Evolutionary conservation across 2,329 filamentous ascomycete genomes (phyloP).

Genomic region (Arthrobotrys entomopaga): DNA sequence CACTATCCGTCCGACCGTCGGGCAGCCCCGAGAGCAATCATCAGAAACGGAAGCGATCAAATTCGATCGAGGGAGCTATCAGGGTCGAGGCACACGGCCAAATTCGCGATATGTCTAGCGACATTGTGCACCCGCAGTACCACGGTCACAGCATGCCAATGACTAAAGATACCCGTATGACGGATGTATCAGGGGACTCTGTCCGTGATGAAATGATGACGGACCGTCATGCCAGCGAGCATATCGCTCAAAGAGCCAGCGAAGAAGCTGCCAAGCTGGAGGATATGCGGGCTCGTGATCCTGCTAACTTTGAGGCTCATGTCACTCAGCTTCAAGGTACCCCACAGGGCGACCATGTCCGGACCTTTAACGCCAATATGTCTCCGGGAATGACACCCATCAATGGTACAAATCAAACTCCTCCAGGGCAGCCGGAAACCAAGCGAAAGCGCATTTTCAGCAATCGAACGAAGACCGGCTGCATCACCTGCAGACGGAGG

Average conservation of each 20-base stretch:
- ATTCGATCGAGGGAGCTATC: constrained; percentile 32
- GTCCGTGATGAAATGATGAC: constrained; percentile 40
- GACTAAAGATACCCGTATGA: constrained; percentile 52
- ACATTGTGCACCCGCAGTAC: constrained; percentile 52
- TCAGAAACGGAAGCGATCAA: constrained; percentile 46
- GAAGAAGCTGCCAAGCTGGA: constrained; percentile 51
- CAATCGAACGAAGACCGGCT: constrained; percentile 95
- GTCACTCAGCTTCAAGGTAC: constrained; percentile 38
- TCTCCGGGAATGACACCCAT: constrained; percentile 43
- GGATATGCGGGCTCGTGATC: constrained; percentile 47
- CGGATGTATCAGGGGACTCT: constrained; percentile 27
- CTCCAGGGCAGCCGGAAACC: constrained; percentile 48
- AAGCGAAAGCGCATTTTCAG: constrained; percentile 85
- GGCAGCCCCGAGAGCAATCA: constrained; percentile 42
- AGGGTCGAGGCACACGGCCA: constrained; percentile 50
- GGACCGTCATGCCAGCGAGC: constrained; percentile 43
- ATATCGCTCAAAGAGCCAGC: constrained; percentile 48
- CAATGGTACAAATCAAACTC: constrained; percentile 35
- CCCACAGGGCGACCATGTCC: constrained; percentile 46
- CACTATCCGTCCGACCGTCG: constrained; percentile 26
- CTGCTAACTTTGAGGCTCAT: constrained; percentile 40
- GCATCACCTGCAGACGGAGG: constrained; percentile 86
- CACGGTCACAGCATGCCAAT: constrained; percentile 54
- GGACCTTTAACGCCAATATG: constrained; percentile 41
- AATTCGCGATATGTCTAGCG: constrained; percentile 46